Base-by-base conservation (phyloP, 352 stramenopile genomes). In the Globisporangium nagaii region DNA sequence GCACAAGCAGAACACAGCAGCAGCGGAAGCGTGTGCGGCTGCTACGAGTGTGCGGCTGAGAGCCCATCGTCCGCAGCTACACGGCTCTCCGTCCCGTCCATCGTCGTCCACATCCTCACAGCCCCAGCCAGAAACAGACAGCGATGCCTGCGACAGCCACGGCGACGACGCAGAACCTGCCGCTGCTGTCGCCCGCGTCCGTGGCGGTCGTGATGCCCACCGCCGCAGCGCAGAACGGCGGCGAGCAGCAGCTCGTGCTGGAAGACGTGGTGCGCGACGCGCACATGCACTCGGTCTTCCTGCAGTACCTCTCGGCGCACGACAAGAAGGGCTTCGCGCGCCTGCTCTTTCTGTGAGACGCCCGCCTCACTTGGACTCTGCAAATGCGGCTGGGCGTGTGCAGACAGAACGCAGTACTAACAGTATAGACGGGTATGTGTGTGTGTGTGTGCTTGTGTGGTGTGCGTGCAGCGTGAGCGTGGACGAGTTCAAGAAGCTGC, bases 401-500 rank as follows among this genome's bases (percentile, higher is more conserved):
- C n/a, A n/a, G n/a, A n/a, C n/a, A n/a, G n/a, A n/a, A n/a, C n/a
- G n/a, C n/a, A n/a, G n/a, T n/a, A n/a, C n/a, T n/a, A n/a, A n/a
- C n/a, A n/a, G n/a, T n/a, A n/a, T n/a, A n/a, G 32, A 28, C 11
- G 22, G 9, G 7, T 35, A 15, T 19, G 7, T 42, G 37, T 42
- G 1, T 42, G 6, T 37, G 0, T 22, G 7, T 19, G 5, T 47
- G 1, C 5, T 22, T 30, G 4, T 28, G 6, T 19, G 10, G 15
- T 56, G 12, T 54, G 1, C 4, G 15, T 17, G 15, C 39, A 85
- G 74, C 13, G 84, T 93, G 54, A 92, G 81, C 40, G 84, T 93
- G 4, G 84, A 93, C 22, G 84, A 93, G 61, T 93, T 92, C 68
- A 93, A 93, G 69, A 89, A 89, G 45, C 68, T 90, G 8, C 61